phyloP scores from a whole-genome alignment of 768 basidiomycete genomes.

The Coprinopsis marcescibilis region DNA sequence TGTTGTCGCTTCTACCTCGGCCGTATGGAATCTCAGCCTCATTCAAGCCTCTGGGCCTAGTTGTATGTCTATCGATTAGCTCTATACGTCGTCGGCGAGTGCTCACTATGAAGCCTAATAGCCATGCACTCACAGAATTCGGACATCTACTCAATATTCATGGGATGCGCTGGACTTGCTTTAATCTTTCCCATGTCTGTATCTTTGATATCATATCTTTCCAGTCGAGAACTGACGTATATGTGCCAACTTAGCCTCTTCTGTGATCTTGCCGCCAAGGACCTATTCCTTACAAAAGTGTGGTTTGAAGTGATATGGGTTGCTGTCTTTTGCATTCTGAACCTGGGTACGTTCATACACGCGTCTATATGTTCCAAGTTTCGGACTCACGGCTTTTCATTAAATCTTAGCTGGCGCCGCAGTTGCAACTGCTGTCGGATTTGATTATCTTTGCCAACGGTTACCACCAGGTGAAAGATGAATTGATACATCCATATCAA shows the following conservation, averaged over 20 bases:
- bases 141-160: conserved; percentile 54
- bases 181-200: conserved; percentile 57
- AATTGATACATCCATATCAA: not conserved
- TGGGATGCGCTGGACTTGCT: conserved; percentile 53
- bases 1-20: conserved; percentile 57
- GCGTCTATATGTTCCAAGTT: conserved; percentile 1
- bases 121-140: conserved; percentile 32
- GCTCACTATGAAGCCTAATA: conserved; percentile 3
- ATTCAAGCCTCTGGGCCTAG: conserved; percentile 17
- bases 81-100: conserved; percentile 5
- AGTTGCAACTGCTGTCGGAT: conserved; percentile 37
- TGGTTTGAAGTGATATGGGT: conserved; percentile 72
- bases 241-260: conserved; percentile 55
- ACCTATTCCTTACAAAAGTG: conserved; percentile 51
- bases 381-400: conserved; percentile 19
- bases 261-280: conserved; percentile 47
- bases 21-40: conserved; percentile 65
- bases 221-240: conserved; percentile 5
- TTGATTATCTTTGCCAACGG: conserved; percentile 29
- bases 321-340: conserved; percentile 47
- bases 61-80: conserved; percentile 5
- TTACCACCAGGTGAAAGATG: not conserved
- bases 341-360: conserved; percentile 44
- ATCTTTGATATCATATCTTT: not conserved
- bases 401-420: conserved; percentile 43